Evolutionary conservation across 352 stramenopile species (phyloP).

Genomic region (Lagenidium sp.): DNA sequence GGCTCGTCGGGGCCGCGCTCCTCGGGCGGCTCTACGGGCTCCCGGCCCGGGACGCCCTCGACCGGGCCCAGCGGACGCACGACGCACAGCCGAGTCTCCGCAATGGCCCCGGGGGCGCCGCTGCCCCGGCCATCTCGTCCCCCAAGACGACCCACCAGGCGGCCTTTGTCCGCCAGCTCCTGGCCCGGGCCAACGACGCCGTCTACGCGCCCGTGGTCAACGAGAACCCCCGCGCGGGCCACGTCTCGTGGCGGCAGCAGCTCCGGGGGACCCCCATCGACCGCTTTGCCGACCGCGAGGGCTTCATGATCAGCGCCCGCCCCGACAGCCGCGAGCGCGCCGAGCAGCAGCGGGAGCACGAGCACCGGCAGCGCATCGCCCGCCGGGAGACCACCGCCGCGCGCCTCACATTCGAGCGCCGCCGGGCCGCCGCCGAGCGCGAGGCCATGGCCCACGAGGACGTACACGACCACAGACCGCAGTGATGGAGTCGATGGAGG

Average conservation of each 20-base stretch:
- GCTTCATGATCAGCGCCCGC: conserved; percentile 44
- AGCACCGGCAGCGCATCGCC: conserved; percentile 29
- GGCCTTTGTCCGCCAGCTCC: conserved; percentile 25
- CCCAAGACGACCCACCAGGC: conserved; percentile 40
- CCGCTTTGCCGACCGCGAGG: conserved; percentile 28
- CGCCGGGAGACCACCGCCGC: conserved; percentile 27
- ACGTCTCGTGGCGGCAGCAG: conserved; percentile 33
- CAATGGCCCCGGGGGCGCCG: conserved; percentile 7
- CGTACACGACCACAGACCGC: not conserved
- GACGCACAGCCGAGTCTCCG: conserved; percentile 46
- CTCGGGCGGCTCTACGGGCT: conserved; percentile 69
- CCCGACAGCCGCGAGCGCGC: conserved; percentile 15
- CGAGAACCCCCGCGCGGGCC: conserved; percentile 27
- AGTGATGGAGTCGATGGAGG: too few relatives aligned
- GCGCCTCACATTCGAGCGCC: conserved; percentile 20
- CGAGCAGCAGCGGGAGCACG: conserved; percentile 20
- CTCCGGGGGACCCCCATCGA: conserved; percentile 41
- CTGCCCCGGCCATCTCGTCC: conserved; percentile 32
- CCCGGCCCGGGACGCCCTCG: conserved; percentile 37
- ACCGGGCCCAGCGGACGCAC: conserved; percentile 53
- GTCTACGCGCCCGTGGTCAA: conserved; percentile 55
- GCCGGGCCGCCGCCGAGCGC: conserved; percentile 13
- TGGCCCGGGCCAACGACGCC: conserved; percentile 39
- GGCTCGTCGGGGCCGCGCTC: conserved; percentile 50
- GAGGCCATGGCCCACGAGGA: conserved; percentile 4